Percentiles rank a stretch among this genome's conserved stretches.
Conservation (phyloP, 2,329 filamentous ascomycete genomes). For the Monilinia fructicola region DNA sequence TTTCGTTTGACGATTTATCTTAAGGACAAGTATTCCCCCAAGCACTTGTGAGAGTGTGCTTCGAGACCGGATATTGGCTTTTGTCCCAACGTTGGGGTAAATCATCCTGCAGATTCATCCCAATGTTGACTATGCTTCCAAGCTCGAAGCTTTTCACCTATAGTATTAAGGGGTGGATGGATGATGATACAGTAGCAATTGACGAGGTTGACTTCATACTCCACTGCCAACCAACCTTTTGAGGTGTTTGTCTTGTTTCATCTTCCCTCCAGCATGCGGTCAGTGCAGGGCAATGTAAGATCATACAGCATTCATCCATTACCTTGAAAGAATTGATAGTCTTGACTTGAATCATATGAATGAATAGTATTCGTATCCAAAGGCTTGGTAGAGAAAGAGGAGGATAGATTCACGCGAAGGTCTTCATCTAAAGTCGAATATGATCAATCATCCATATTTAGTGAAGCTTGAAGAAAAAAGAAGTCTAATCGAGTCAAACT, state of each 20-base stretch:
- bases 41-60: too few species aligned
- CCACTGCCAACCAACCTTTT: background rate
- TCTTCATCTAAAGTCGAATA: background rate
- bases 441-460: background rate
- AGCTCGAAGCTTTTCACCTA: background rate
- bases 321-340: background rate
- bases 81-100: background rate
- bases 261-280: background rate
- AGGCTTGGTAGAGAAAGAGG: background rate
- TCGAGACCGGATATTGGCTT: too few species aligned
- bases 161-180: background rate
- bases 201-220: background rate
- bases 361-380: background rate
- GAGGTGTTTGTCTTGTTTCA: background rate
- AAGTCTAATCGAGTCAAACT: background rate
- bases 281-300: background rate
- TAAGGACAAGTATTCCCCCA: too few species aligned
- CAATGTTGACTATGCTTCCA: background rate
- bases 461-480: background rate
- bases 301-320: background rate
- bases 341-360: background rate
- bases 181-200: background rate
- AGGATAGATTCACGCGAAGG: background rate
- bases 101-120: background rate
- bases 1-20: too few species aligned